A percentile compares a stretch with the other conserved stretches of the same genome.
Evolutionary conservation across 148 eudicot genomes (phyloP).

Genomic region (Fagopyrum tataricum): DNA sequence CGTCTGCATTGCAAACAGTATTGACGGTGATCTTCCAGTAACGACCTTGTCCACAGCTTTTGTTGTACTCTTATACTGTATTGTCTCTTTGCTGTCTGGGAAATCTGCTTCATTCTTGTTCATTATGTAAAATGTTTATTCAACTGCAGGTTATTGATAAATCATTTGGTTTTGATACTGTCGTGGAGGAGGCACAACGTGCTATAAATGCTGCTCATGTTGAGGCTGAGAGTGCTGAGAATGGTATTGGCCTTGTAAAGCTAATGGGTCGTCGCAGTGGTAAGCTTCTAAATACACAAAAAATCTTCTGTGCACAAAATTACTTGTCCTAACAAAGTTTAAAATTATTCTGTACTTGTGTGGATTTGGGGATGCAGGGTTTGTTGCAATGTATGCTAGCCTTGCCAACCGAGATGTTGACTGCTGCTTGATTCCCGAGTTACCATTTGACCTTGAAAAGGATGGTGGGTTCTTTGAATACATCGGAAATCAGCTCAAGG

Average conservation of each 20-base stretch:
- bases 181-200: constrained; percentile 96
- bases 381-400: constrained; percentile 87
- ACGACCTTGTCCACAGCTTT: constrained; percentile 12
- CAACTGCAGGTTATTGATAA: constrained; percentile 67
- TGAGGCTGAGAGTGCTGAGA: constrained; percentile 13
- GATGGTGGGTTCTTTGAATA: constrained; percentile 71
- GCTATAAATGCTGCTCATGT: constrained; percentile 17
- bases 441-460: constrained; percentile 79
- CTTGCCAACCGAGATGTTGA: constrained; percentile 94
- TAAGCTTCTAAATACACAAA: neutral
- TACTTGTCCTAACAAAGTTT: neutral
- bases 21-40: constrained; percentile 91
- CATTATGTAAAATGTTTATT: neutral
- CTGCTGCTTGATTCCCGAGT: constrained; percentile 91
- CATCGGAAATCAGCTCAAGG: constrained; percentile 59
- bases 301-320: too few relatives aligned
- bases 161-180: constrained; percentile 90
- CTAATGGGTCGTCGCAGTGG: constrained; percentile 13
- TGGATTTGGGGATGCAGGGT: constrained; percentile 41
- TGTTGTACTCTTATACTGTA: neutral
- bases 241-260: constrained; percentile 15
- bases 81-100: neutral
- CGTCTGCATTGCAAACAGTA: constrained; percentile 74
- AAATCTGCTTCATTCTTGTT: neutral
- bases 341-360: neutral